Evolutionary conservation across 352 stramenopile genomes (phyloP), one percentile per base, ranked within the genome.

Genomic region (Peronospora tabacina): DNA sequence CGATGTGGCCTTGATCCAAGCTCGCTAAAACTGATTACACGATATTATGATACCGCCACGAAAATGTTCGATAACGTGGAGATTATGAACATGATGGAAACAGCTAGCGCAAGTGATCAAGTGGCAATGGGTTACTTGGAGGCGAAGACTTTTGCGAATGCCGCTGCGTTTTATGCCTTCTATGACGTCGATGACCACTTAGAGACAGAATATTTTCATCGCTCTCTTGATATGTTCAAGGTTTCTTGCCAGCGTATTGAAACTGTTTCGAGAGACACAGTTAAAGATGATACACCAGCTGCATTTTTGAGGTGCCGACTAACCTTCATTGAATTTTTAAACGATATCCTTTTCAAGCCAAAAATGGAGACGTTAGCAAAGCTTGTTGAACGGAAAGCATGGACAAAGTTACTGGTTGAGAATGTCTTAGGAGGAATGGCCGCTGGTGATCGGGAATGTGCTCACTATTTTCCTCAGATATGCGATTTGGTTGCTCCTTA

Each of bases 61-160:
- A 82, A 83, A 30, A 81, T 90, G 69, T 92, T 92, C 47, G 78
- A 90, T 44, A 92, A 89, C 38, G 54, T 70, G 13, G 81, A 92
- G 44, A 79, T 92, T 36, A 56, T 87, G 33, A 71, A 72, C 5
- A 63, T 90, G 42, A 72, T 87, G 52, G 69, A 86, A 40, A 76
- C 40, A 36, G 52, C 83, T 26, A 29, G 52, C 28, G 28, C 44
- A 12, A 63, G 43, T 2, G 72, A 87, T 35, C 65, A 72, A 43
- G 63, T 79, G 1, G 66, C 70, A 7, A 81, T 92, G 55, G 56
- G 61, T 11, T 68, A 72, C 20, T 61, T 89, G 2, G 78, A 92
- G 40, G 81, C 76, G 0, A 77, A 72, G 19, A 79, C 76, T 2
- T 88, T 92, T 52, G 75, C 58, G 0, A 72, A 62, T 26, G 76